These are phyloP conservation scores for Wickerhamiella musiphila DNA, from an alignment of 805 yeast genomes.

Conservation along the genomic window DNA sequence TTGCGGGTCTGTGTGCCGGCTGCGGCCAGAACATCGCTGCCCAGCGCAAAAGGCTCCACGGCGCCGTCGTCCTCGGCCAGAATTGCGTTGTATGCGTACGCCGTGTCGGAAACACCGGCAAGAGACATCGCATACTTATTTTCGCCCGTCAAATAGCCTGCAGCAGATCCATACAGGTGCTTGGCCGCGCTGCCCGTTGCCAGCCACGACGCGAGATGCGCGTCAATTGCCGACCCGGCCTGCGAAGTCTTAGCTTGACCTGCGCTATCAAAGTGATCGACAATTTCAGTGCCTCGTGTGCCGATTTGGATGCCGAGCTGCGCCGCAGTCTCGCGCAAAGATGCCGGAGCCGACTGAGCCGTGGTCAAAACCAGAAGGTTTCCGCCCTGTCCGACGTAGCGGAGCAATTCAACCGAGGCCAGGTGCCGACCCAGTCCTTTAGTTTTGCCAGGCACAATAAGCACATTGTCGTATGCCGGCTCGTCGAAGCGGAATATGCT, in stretches of 20 bases:
- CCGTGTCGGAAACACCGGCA: slow-evolving; percentile 12
- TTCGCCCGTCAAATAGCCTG: slow-evolving; percentile 5
- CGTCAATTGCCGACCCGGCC: background rate
- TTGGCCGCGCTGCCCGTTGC: slow-evolving; percentile 4
- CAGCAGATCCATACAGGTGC: no score
- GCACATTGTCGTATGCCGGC: slow-evolving; percentile 35
- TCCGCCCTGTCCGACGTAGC: slow-evolving; percentile 53
- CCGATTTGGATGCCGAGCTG: slow-evolving; percentile 75
- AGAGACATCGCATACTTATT: slow-evolving; percentile 10
- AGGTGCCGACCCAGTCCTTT: slow-evolving; percentile 27
- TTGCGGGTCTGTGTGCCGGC: slow-evolving; percentile 60
- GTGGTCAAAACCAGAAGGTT: slow-evolving; percentile 49
- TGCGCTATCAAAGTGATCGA: slow-evolving; percentile 41
- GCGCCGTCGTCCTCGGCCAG: slow-evolving; percentile 7
- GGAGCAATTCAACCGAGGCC: slow-evolving; percentile 32
- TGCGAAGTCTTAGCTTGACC: background rate
- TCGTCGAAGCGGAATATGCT: slow-evolving; percentile 27
- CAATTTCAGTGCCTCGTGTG: slow-evolving; percentile 47
- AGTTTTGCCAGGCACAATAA: slow-evolving; percentile 38
- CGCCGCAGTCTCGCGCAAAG: slow-evolving; percentile 46
- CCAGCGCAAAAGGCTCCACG: slow-evolving; percentile 9
- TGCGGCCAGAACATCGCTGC: slow-evolving; percentile 19
- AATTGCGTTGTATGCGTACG: slow-evolving; percentile 13
- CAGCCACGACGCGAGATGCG: background rate
- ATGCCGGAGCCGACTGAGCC: slow-evolving; percentile 37